Conservation (phyloP, 225 moss, liverwort and hornwort genomes). For the Pleurozium schreberi region DNA sequence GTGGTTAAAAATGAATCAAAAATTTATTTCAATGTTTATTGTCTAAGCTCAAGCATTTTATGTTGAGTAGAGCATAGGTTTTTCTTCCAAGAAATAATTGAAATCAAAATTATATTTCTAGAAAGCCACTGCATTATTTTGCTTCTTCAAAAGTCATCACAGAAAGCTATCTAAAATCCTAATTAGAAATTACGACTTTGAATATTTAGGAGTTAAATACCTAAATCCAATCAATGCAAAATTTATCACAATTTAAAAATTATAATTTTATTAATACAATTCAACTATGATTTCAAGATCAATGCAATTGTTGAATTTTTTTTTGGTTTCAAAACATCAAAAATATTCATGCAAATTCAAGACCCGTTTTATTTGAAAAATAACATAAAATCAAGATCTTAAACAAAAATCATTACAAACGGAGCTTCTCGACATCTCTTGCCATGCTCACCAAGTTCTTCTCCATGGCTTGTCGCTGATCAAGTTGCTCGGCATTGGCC, state of each 20-base stretch:
- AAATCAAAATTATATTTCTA: fast-evolving
- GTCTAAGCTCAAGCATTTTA: background rate
- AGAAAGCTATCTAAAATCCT: background rate
- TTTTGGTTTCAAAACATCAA: background rate
- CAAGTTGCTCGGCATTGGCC: constrained; percentile 62
- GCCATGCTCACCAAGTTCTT: constrained; percentile 86
- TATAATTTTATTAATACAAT: background rate
- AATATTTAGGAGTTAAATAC: background rate
- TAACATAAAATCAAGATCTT: background rate
- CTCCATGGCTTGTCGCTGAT: constrained; percentile 72
- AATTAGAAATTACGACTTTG: background rate
- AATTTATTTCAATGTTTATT: background rate
- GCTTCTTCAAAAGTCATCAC: background rate
- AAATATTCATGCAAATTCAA: background rate
- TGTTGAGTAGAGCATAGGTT: fast-evolving
- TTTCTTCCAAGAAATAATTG: background rate
- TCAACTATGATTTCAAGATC: background rate
- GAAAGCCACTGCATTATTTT: fast-evolving
- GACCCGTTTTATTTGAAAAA: background rate
- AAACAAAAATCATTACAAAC: background rate
- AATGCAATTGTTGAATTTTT: too few relatives aligned
- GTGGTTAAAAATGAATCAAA: too few relatives aligned
- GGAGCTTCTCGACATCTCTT: constrained; percentile 71
- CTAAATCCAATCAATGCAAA: background rate
- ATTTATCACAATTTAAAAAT: background rate